These are phyloP conservation scores for Chondrostereum purpureum DNA, from an alignment of 1,284 basidiomycete genomes.

Conservation along the genomic window DNA sequence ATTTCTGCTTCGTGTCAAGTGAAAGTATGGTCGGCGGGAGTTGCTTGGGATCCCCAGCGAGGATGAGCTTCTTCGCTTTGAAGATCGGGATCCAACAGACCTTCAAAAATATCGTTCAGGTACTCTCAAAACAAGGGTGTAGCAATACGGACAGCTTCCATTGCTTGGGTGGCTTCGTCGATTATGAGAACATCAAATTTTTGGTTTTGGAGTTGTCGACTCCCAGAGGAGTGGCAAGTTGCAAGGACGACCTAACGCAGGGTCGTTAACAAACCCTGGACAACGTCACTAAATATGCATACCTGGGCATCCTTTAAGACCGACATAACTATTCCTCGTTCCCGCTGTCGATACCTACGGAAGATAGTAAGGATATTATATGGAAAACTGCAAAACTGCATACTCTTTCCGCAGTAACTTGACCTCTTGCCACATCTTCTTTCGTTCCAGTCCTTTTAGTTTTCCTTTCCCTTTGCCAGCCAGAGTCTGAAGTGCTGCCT, in stretches of 20 bases:
- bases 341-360: constrained; percentile 77
- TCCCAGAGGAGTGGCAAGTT: constrained; percentile 89
- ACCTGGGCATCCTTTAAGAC: constrained; percentile 78
- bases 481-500: constrained; percentile 58
- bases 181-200: constrained; percentile 90
- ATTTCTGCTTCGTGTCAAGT: constrained; percentile 26
- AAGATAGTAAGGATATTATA: constrained; percentile 1
- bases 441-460: constrained; percentile 72
- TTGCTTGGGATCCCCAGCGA: constrained; percentile 89
- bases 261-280: not conserved
- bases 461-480: constrained; percentile 75
- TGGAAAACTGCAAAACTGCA: constrained; percentile 17
- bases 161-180: constrained; percentile 93
- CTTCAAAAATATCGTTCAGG: constrained; percentile 30
- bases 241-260: constrained; percentile 70
- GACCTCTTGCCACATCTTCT: constrained; percentile 89
- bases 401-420: constrained; percentile 87
- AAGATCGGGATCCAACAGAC: constrained; percentile 95
- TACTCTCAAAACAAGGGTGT: constrained; percentile 8
- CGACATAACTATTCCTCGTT: constrained; percentile 74
- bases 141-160: constrained; percentile 70
- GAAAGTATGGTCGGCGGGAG: constrained; percentile 90
- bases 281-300: constrained; percentile 2
- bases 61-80: constrained; percentile 81
- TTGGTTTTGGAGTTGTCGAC: constrained; percentile 68